phyloP scores from a whole-genome alignment of 202 grass and related monocot genomes.

The Cymbopogon flexuosus region DNA sequence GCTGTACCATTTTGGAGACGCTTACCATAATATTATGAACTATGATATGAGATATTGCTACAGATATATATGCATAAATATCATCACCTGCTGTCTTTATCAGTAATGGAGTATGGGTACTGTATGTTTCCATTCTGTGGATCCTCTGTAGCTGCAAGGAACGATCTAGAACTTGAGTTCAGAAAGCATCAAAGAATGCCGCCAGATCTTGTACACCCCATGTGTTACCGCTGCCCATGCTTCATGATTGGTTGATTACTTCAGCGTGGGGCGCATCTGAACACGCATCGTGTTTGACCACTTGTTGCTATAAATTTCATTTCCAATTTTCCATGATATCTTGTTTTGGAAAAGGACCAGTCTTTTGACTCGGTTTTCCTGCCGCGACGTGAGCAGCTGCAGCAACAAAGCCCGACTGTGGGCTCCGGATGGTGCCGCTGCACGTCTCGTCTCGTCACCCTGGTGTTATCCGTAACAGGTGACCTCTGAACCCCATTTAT shows the following conservation, averaged over 20 bases:
- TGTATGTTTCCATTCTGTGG: neutral
- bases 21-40: conserved; percentile 41
- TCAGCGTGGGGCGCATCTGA: neutral
- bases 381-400: neutral
- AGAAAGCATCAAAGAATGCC: neutral
- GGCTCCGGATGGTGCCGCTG: neutral
- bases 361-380: neutral
- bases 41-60: conserved; percentile 21
- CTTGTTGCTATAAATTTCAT: neutral
- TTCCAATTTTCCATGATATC: neutral
- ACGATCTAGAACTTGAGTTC: conserved; percentile 3
- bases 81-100: neutral
- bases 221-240: neutral
- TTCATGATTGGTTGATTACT: neutral
- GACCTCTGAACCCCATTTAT: neutral
- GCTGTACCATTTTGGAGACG: conserved; percentile 45
- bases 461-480: conserved; percentile 21
- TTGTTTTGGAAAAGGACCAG: neutral
- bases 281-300: neutral
- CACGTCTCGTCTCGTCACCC: neutral
- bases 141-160: neutral
- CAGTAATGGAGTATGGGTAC: neutral
- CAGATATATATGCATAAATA: conserved; percentile 20
- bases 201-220: neutral
- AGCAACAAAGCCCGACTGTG: too few species aligned